Base-by-base conservation (phyloP, 225 moss, liverwort and hornwort species). In the Polytrichum commune region DNA sequence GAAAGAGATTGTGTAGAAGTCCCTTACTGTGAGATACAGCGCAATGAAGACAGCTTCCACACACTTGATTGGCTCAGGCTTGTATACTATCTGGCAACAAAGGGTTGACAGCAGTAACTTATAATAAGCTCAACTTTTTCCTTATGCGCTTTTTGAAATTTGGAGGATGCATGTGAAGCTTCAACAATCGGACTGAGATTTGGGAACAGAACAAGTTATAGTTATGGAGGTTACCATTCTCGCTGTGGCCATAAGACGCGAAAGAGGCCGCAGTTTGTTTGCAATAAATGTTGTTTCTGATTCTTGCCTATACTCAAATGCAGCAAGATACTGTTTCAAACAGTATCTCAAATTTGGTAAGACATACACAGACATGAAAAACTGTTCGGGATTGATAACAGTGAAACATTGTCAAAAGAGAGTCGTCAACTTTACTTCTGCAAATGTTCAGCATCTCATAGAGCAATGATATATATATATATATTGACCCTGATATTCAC, bases 51-150 rank as follows among this genome's bases (percentile, higher is more conserved):
- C 90, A 2, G 90, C 90, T 71, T 95, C 94, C 54, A 95, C 84
- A 71, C 94, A 95, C 76, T 90, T 95, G 78, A 95, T 90, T 7
- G 89, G 90, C 71, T 95, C 88, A 13, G 89, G 94, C 68, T 85
- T 81, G 73, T 89, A 83, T 60, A 90, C 78, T 66, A 92, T 92
- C 92, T 95, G 81, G 27, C 18, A 1, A 5, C 18, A 28, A 76
- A 55, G 46, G 46, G n/a, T 55, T 55, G 58, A 20, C 19, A 16
- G 18, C 35, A 60, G 55, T 33, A 29, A 5, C 16, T 66, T n/a
- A 58, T 28, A 58, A 24, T 58, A 22, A 58, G n/a, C 58, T 20
- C 58, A 58, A 58, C 58, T 24, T 58, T 58, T 23, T 23, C 6
- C 7, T 20, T 23, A 22, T 58, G 26, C 58, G 0, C 22, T 24